Conservation (phyloP, 73 alveolate genomes). For the Urostyla sp. region DNA sequence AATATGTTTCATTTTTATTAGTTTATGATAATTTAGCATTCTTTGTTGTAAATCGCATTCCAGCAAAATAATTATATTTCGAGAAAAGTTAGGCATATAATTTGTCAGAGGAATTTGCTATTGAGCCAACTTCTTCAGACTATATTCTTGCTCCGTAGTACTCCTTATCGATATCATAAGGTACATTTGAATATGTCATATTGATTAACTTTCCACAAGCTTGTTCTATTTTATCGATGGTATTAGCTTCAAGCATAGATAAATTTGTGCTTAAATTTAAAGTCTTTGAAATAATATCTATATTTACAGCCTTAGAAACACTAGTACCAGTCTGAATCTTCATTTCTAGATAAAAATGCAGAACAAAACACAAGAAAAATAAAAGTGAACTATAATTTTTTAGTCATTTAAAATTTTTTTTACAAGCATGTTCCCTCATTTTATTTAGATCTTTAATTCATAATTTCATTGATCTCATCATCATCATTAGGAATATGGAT, state of each 20-base stretch:
- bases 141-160: background rate
- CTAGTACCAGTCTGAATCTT: constrained; percentile 24
- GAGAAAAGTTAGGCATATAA: constrained; percentile 2
- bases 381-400: no score
- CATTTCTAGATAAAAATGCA: constrained; percentile 11
- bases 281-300: background rate
- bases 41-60: constrained; percentile 63
- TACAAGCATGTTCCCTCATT: no score
- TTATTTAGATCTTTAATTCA: no score
- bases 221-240: background rate
- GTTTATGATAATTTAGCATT: constrained; percentile 17
- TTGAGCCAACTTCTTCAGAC: background rate
- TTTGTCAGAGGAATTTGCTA: background rate
- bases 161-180: background rate
- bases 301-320: background rate
- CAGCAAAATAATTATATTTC: constrained; percentile 52
- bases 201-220: background rate
- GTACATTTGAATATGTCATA: background rate
- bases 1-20: background rate
- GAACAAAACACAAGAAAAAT: no score
- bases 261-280: background rate
- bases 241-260: background rate
- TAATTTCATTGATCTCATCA: no score
- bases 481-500: no score
- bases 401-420: no score